Percentiles rank a stretch among this genome's conserved stretches.
phyloP scores from a whole-genome alignment of 257 asterid genomes.

The Petunia secreta region DNA sequence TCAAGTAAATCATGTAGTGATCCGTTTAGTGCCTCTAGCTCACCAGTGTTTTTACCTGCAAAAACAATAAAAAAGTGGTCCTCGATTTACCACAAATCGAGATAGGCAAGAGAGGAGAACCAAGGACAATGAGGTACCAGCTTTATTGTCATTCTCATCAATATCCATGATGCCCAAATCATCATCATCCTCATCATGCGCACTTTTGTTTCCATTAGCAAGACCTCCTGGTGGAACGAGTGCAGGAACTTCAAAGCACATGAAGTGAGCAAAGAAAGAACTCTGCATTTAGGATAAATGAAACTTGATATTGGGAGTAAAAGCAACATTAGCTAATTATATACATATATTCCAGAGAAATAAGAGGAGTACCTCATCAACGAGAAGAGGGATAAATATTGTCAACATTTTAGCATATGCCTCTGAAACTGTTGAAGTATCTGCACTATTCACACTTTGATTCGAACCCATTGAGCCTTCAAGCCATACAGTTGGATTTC shows the following conservation, averaged over 20 bases:
- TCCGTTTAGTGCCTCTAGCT: constrained; percentile 78
- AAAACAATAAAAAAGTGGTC: constrained; percentile 27
- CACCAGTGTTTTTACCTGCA: constrained; percentile 60
- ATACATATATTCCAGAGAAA: constrained; percentile 7
- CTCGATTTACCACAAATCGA: constrained; percentile 13
- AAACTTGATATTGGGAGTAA: constrained; percentile 10
- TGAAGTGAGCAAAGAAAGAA: constrained; percentile 90
- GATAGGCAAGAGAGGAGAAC: constrained; percentile 12
- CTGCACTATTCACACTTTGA: constrained; percentile 67
- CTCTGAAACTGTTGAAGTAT: constrained; percentile 82
- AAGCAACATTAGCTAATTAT: constrained; percentile 21
- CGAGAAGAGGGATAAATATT: constrained; percentile 84
- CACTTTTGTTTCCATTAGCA: constrained; percentile 60
- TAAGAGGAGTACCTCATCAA: constrained; percentile 78
- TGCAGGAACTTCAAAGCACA: constrained; percentile 96
- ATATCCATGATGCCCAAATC: constrained; percentile 74
- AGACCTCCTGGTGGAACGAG: constrained; percentile 69
- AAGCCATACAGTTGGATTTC: constrained; percentile 77
- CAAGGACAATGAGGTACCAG: constrained; percentile 43
- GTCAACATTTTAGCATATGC: constrained; percentile 87
- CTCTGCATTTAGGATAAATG: constrained; percentile 60
- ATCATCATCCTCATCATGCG: constrained; percentile 49
- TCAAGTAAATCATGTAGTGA: constrained; percentile 93
- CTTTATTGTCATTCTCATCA: constrained; percentile 51
- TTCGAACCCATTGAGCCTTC: constrained; percentile 69